Conservation (phyloP, 495 filamentous ascomycete species). For the Penicillium cataractarum region DNA sequence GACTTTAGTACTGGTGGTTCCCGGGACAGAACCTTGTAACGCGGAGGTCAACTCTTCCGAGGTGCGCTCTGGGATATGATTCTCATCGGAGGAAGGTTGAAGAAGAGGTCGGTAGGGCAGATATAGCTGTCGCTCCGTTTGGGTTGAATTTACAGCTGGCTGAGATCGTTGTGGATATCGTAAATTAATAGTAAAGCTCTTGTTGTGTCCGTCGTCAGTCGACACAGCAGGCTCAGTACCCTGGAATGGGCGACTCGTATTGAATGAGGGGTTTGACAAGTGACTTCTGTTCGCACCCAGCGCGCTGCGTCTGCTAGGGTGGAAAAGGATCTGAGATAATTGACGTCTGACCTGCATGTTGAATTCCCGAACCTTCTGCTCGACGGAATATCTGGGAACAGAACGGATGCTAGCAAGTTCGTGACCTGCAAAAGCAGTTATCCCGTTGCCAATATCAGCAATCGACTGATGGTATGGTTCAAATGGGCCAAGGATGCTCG, state of each 20-base stretch:
- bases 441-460: constrained; percentile 17
- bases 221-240: neutral
- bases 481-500: neutral
- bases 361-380: neutral
- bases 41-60: neutral
- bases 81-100: neutral
- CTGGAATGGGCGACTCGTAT: neutral
- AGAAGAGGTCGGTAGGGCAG: neutral
- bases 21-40: neutral
- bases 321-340: neutral
- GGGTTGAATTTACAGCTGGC: too few species aligned
- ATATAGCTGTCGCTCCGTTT: neutral
- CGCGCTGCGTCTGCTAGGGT: neutral
- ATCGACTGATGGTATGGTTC: constrained; percentile 6
- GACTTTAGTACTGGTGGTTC: neutral
- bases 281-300: neutral
- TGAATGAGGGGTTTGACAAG: neutral
- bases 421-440: constrained; percentile 19
- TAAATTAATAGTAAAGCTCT: neutral
- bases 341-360: constrained; percentile 1
- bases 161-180: neutral
- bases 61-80: neutral
- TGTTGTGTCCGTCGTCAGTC: neutral
- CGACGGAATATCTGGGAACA: neutral
- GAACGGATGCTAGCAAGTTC: constrained; percentile 11